Evolutionary conservation across 2,329 filamentous ascomycete species (phyloP).

Genomic region (Aspergillus sp.): DNA sequence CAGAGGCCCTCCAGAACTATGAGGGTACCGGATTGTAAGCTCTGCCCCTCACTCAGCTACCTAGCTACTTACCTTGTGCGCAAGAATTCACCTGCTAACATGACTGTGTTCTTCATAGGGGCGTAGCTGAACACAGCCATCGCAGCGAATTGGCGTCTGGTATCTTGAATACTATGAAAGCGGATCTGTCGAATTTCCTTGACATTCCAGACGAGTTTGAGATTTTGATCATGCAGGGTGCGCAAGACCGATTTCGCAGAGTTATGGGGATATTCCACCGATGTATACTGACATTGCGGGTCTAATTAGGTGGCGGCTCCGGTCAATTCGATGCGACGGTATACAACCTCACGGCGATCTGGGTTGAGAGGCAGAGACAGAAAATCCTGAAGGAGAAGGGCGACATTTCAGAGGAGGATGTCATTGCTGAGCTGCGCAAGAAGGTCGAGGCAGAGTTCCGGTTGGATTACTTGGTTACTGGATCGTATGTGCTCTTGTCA

Average conservation of each 20-base stretch:
- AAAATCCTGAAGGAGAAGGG: slow-evolving; percentile 48
- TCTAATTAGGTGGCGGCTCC: slow-evolving; percentile 68
- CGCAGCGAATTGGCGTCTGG: slow-evolving; percentile 74
- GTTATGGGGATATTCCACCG: no score
- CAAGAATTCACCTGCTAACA: background rate
- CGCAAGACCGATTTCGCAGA: background rate
- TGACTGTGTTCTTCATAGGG: slow-evolving; percentile 33
- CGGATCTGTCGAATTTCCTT: slow-evolving; percentile 69
- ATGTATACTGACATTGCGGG: background rate
- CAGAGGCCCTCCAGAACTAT: slow-evolving; percentile 77
- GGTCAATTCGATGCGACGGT: slow-evolving; percentile 81
- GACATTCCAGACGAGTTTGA: slow-evolving; percentile 87
- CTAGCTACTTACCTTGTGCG: background rate
- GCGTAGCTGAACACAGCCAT: slow-evolving; percentile 87
- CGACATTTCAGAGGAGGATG: slow-evolving; percentile 53
- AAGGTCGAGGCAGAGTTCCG: slow-evolving; percentile 70
- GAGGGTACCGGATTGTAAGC: slow-evolving; percentile 67
- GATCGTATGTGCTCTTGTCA: slow-evolving; percentile 46
- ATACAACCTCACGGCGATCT: slow-evolving; percentile 80
- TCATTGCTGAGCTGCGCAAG: slow-evolving; percentile 61
- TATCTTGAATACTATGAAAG: slow-evolving; percentile 77
- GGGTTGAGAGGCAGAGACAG: slow-evolving; percentile 68
- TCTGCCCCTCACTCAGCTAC: background rate
- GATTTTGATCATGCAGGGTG: slow-evolving; percentile 70
- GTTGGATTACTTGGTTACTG: slow-evolving; percentile 87